Percentiles rank a stretch among this genome's conserved stretches.
Conservation (phyloP, 176 grass and related monocot species). For the Areca catechu region DNA sequence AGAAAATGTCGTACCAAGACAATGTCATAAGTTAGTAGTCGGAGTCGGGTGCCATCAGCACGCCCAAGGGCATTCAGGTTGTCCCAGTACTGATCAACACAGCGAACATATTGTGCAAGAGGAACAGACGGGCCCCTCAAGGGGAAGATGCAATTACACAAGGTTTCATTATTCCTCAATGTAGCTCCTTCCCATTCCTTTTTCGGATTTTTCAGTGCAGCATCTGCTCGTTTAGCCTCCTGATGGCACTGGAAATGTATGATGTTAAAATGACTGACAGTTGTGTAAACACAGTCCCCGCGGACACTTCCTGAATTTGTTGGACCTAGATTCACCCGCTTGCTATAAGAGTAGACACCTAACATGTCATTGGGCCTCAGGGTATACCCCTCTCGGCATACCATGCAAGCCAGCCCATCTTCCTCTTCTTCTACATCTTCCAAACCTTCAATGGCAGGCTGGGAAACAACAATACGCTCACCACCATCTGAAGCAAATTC, state of each 20-base stretch:
- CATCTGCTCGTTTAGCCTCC: slow-evolving; percentile 91
- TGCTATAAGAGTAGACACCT: slow-evolving; percentile 85
- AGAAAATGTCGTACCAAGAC: slow-evolving; percentile 59
- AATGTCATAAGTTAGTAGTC: slow-evolving; percentile 88
- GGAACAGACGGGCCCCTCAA: slow-evolving; percentile 74
- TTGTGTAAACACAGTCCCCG: slow-evolving; percentile 91
- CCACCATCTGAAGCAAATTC: slow-evolving; percentile 84
- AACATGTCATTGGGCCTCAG: slow-evolving; percentile 86
- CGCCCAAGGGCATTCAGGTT: slow-evolving; percentile 79
- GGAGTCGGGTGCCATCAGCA: slow-evolving; percentile 73
- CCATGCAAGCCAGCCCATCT: slow-evolving; percentile 88
- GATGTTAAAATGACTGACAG: slow-evolving; percentile 93
- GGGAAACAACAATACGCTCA: slow-evolving; percentile 82
- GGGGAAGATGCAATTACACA: slow-evolving; percentile 97
- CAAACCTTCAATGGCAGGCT: slow-evolving; percentile 83
- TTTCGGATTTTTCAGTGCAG: slow-evolving; percentile 84
- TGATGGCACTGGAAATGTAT: slow-evolving; percentile 98
- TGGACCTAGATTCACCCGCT: slow-evolving; percentile 76
- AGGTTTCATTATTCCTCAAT: slow-evolving; percentile 86
- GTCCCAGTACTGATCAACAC: slow-evolving; percentile 96
- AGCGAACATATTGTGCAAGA: slow-evolving; percentile 66
- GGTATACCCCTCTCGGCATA: slow-evolving; percentile 93
- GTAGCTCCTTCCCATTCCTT: slow-evolving; percentile 99
- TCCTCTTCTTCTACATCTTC: slow-evolving; percentile 95
- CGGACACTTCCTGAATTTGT: slow-evolving; percentile 54